These are phyloP conservation scores for Ziziphus jujuba DNA, from an alignment of 306 rosid genomes.

Conservation along the genomic window DNA sequence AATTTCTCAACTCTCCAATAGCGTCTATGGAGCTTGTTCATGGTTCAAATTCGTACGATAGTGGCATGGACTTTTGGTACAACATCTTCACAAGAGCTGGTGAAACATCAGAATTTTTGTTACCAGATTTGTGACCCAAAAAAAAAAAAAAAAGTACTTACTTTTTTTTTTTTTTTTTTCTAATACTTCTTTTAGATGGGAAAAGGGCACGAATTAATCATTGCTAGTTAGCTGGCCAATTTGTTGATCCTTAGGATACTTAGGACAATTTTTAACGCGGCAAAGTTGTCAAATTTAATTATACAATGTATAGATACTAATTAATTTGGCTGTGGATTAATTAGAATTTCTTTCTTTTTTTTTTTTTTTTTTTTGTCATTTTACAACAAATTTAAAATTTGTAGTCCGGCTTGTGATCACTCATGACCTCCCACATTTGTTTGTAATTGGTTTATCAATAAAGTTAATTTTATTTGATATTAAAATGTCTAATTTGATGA, in stretches of 20 bases:
- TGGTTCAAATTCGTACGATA: conserved; percentile 25
- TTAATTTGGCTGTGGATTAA: too few species aligned
- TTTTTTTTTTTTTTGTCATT: too few species aligned
- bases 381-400: too few species aligned
- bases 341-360: too few species aligned
- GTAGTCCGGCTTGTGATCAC: too few species aligned
- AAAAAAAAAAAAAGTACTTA: not conserved
- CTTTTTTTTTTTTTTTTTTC: not conserved
- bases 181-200: not conserved
- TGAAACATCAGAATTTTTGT: conserved; percentile 36
- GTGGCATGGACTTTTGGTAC: conserved; percentile 63
- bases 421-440: too few species aligned
- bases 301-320: too few species aligned
- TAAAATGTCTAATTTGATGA: too few species aligned
- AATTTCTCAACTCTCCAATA: conserved; percentile 27
- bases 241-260: not conserved
- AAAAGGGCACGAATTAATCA: not conserved
- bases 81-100: conserved; percentile 50
- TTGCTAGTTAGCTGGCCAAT: not conserved
- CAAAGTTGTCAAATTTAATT: not conserved
- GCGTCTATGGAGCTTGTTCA: conserved; percentile 6
- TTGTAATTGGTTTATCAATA: too few species aligned
- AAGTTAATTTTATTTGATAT: too few species aligned
- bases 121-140: not conserved
- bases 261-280: not conserved